Base-by-base conservation (phyloP, 495 filamentous ascomycete species). In the Acidomyces sp. region DNA sequence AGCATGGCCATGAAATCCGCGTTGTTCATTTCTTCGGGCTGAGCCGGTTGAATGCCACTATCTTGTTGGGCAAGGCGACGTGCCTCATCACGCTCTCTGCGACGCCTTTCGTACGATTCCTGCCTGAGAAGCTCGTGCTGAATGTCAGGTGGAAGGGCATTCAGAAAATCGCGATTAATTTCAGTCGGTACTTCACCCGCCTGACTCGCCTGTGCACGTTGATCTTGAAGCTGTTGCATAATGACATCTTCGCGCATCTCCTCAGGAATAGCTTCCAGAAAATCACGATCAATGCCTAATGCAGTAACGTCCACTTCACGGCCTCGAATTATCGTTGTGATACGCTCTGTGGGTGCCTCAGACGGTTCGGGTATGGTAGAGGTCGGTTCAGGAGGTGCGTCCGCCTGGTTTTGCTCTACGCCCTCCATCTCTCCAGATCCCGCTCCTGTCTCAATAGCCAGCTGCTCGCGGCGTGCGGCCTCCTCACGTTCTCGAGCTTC, bases 191-290 rank as follows among this genome's bases (percentile, higher is more conserved):
- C 77, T 55, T 92, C 81, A 23, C 85, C 87, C 29, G 80, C 72
- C 42, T 82, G 79, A 12, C 75, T 73, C 45, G 82, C 82, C 58
- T 85, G 72, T 5, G 80, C 78, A 50, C 90, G 78, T 37, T 88
- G 75, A 37, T 88, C 75, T 31, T 79, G 78, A 46, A 92, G 66
- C 39, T 93, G 84, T 32, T 82, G 74, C 61, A 86, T 84, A 27
- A 99, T 79, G 20, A 95, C 90, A 55, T 99, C 90, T 58, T 96
- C 88, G 20, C 90, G 73, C 35, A 95, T 74, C 28, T 96, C 90
- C 43, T 99, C 90, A 0, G 90, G 90, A 13, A 99, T 66, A 26
- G 85, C 92, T 39, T 90, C 84, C 2, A 99, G 72, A 58, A 93
- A 99, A 28, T 85, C 85, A 11, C 82, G 72, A 52, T 99, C 90